Evolutionary conservation across 192 early-diverging fungal species (phyloP), one percentile per base, ranked within the genome.

Genomic region (Coemansia sp.): DNA sequence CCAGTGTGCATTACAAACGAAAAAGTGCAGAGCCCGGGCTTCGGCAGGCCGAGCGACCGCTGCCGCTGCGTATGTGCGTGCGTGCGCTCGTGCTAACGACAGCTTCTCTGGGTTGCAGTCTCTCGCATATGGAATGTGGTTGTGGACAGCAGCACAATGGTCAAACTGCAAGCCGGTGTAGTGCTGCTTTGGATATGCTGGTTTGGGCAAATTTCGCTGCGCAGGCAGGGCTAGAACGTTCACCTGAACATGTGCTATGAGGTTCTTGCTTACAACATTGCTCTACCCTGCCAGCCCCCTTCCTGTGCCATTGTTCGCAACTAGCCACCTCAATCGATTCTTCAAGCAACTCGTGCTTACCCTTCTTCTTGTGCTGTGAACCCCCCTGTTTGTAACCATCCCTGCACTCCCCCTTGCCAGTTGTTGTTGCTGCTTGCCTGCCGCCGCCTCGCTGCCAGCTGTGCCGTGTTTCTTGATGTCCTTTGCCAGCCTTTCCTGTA

Each of bases 401-500:
- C 57, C 57, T 46, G 39, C 39, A 46, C 39, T 46, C 39, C 39
- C n/a, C 57, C 32, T 9, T 30, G 57, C 30, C 54, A 29, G 6
- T 29, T 57, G 19, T 31, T 59, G 19, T 25, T 59, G 60, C 36
- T 62, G 22, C 22, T 24, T 30, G 29, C 22, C 33, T 42, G 25
- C 42, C 60, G 39, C 56, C 60, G 24, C 54, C 54, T 31, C 31
- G n/a, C 42, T 62, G 29, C 60, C 33, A 62, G 33, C 51, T 51
- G 36, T 62, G n/a, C 42, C 36, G 60, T 21, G 50, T 46, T 62
- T 62, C 33, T 31, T 57, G 56, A 57, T 57, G 25, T 25, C 46
- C 60, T 62, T 62, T 46, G 60, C 46, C 60, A 50, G 24, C 60
- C 51, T 25, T 62, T 50, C 42, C 64, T 66, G 64, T 58, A 66